A percentile compares a stretch with the other conserved stretches of the same genome.
phyloP scores from a whole-genome alignment of 2,329 filamentous ascomycete species.

The Neofusicoccum parvum region DNA sequence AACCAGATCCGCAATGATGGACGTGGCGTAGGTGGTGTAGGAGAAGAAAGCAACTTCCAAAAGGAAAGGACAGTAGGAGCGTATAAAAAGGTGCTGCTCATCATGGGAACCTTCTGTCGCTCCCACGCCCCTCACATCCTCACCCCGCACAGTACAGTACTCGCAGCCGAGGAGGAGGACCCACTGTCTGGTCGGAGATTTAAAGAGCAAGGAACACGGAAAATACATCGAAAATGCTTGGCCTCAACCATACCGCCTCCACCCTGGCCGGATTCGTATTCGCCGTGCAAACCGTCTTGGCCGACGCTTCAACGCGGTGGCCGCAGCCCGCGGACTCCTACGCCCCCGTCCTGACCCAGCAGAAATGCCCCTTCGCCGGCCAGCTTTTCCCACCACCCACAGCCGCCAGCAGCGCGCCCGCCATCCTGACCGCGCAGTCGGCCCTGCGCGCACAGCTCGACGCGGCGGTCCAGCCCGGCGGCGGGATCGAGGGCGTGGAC shows the following conservation, averaged over 20 bases:
- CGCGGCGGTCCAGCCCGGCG: not conserved
- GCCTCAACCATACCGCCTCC: not conserved
- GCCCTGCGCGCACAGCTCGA: conserved; percentile 18
- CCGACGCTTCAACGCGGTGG: not conserved
- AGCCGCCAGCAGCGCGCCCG: not conserved
- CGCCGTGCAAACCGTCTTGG: not conserved
- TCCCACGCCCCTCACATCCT: too few relatives aligned
- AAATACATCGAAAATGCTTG: not conserved
- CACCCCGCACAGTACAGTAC: not conserved
- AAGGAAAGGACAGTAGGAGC: not conserved
- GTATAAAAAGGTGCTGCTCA: not conserved
- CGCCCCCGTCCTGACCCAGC: not conserved
- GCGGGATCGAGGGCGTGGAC: not conserved
- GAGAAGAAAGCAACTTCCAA: not conserved
- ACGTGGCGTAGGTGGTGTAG: not conserved
- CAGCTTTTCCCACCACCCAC: conserved; percentile 21
- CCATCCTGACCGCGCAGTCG: conserved; percentile 2
- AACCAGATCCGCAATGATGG: not conserved
- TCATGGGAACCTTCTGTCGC: not conserved
- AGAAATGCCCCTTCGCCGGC: conserved; percentile 22
- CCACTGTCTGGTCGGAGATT: not conserved
- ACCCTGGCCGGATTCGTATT: not conserved
- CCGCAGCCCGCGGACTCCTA: too few relatives aligned
- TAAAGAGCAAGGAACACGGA: not conserved
- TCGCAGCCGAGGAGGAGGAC: not conserved